A percentile compares a stretch with the other conserved stretches of the same genome.
phyloP scores from a whole-genome alignment of 2,329 filamentous ascomycete species.

The Trichoderma sp. region DNA sequence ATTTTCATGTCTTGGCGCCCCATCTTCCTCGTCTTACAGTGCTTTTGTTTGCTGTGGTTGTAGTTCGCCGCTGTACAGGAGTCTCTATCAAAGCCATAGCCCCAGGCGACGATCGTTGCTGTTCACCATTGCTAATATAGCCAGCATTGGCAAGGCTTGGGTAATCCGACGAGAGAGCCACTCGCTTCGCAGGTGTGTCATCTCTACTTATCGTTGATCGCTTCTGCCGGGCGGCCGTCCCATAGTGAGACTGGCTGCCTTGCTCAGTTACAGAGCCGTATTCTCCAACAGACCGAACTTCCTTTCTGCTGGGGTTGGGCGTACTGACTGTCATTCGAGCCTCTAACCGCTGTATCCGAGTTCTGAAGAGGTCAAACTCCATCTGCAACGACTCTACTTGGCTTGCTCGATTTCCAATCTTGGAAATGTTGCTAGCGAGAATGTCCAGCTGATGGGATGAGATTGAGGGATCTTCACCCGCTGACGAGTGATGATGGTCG shows the following conservation, averaged over 20 bases:
- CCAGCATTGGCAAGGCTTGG: slow-evolving; percentile 28
- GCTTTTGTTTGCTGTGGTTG: slow-evolving; percentile 1
- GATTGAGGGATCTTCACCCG: slow-evolving; percentile 32
- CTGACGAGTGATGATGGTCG: slow-evolving; percentile 27
- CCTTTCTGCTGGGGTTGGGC: slow-evolving; percentile 9
- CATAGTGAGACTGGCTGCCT: slow-evolving; percentile 17
- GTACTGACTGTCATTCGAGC: slow-evolving; percentile 22
- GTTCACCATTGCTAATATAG: slow-evolving; percentile 25
- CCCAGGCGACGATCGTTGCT: slow-evolving; percentile 32
- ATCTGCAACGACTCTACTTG: slow-evolving; percentile 48
- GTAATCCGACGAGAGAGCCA: slow-evolving; percentile 35
- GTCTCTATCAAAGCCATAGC: not conserved
- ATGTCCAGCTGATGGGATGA: slow-evolving; percentile 46
- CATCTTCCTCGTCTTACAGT: slow-evolving; percentile 18
- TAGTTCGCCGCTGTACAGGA: slow-evolving; percentile 19
- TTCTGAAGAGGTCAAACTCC: slow-evolving; percentile 48
- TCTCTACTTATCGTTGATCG: slow-evolving; percentile 31
- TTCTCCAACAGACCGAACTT: not conserved
- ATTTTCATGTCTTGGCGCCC: slow-evolving; percentile 25
- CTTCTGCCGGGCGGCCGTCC: slow-evolving; percentile 32
- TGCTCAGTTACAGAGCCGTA: slow-evolving; percentile 14
- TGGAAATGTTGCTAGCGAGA: slow-evolving; percentile 45
- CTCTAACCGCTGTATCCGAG: slow-evolving; percentile 44
- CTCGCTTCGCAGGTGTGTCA: slow-evolving; percentile 34
- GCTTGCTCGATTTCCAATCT: slow-evolving; percentile 44